Conservation (phyloP, 129 eudicot genomes). For the Rutidosis leptorrhynchoides region DNA sequence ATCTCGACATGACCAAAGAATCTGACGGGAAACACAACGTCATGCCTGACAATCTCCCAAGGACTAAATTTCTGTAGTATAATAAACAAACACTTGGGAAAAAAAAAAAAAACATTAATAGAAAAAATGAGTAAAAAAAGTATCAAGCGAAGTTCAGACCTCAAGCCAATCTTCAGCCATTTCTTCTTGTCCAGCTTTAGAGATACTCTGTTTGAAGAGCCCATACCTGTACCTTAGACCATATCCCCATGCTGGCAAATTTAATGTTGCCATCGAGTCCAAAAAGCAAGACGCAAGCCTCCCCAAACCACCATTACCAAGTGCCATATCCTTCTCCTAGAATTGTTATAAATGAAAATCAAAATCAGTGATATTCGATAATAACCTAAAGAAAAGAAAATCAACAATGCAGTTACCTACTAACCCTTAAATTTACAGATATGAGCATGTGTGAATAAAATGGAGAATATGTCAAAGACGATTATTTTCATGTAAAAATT, state of each 20-base stretch:
- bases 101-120: not conserved
- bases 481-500: not conserved
- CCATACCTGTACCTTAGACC: slow-evolving; percentile 97
- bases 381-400: not conserved
- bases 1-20: slow-evolving; percentile 96
- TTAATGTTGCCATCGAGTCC: slow-evolving; percentile 97
- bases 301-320: slow-evolving; percentile 96
- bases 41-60: slow-evolving; percentile 95
- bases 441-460: not conserved
- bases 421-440: slow-evolving; percentile 6
- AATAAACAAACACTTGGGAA: slow-evolving; percentile 10
- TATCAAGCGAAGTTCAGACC: slow-evolving; percentile 44
- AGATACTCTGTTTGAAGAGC: slow-evolving; percentile 85
- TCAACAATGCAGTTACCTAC: not conserved
- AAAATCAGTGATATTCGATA: not conserved
- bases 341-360: slow-evolving; percentile 12
- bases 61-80: slow-evolving; percentile 93
- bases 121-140: slow-evolving; percentile 1
- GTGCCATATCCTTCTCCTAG: slow-evolving; percentile 98
- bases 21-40: slow-evolving; percentile 83
- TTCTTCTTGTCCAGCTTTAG: slow-evolving; percentile 89
- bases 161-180: slow-evolving; percentile 98
- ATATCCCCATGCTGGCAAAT: slow-evolving; percentile 98
- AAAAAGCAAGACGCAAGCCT: slow-evolving; percentile 98
- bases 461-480: not conserved